A percentile compares a stretch with the other conserved stretches of the same genome.
Evolutionary conservation across 441 rosid genomes (phyloP).

Genomic region (Metrosideros polymorpha): DNA sequence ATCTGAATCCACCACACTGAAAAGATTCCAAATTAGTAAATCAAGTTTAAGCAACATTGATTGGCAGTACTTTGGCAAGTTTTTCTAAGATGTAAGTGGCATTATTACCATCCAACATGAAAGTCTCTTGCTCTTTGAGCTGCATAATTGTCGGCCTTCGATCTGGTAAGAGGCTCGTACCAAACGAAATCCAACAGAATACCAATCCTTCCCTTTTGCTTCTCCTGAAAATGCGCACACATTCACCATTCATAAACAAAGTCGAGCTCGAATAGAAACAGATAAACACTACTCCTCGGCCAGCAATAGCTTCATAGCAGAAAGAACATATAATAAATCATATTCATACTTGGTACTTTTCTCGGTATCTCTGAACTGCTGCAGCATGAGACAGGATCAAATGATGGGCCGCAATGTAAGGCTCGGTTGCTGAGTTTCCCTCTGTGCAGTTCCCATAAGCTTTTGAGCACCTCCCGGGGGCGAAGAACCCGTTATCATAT

Average conservation of each 20-base stretch:
- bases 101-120: constrained; percentile 79
- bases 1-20: neutral
- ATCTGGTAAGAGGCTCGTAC: constrained; percentile 90
- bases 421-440: constrained; percentile 84
- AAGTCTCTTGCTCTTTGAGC: constrained; percentile 98
- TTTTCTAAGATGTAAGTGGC: neutral
- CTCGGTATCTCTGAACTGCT: constrained; percentile 71
- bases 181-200: constrained; percentile 86
- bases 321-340: neutral
- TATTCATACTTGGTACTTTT: constrained; percentile 51
- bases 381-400: constrained; percentile 73
- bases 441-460: constrained; percentile 66
- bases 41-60: neutral
- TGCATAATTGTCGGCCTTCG: constrained; percentile 74
- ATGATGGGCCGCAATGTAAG: constrained; percentile 77
- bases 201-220: constrained; percentile 83
- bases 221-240: constrained; percentile 24
- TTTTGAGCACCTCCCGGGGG: constrained; percentile 87
- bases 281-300: neutral
- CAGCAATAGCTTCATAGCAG: neutral
- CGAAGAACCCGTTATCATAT: constrained; percentile 68
- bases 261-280: neutral
- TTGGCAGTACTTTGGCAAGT: neutral
- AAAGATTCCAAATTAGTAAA: neutral
- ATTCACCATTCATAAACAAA: neutral